Evolutionary conservation across 176 grass and related monocot genomes (phyloP).

Genomic region (Puccinellia tenuiflora): DNA sequence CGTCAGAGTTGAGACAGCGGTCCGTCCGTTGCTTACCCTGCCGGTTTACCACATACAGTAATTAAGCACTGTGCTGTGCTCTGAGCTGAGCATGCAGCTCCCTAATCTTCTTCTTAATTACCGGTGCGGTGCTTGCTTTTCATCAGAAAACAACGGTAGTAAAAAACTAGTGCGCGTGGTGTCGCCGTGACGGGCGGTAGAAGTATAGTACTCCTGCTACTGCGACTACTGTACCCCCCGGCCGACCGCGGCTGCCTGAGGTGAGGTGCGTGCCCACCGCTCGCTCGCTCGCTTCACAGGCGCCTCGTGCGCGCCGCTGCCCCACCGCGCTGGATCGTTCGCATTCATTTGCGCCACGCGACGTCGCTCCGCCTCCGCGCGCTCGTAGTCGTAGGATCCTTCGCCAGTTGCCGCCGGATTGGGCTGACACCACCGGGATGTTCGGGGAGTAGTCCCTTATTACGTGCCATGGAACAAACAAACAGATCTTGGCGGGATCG

Average conservation of each 20-base stretch:
- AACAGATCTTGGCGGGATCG: background rate
- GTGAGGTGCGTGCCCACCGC: background rate
- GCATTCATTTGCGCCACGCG: background rate
- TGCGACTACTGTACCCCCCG: background rate
- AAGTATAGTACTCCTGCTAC: background rate
- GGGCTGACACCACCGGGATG: too few species aligned
- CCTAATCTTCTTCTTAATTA: background rate
- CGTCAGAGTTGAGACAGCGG: background rate
- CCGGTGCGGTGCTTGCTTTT: background rate
- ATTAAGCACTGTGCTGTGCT: background rate
- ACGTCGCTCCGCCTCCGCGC: too few species aligned
- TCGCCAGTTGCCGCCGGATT: too few species aligned
- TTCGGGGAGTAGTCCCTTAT: too few species aligned
- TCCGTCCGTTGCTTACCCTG: too few species aligned
- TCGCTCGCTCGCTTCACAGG: background rate
- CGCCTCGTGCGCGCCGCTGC: conserved; percentile 11
- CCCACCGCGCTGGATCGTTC: background rate
- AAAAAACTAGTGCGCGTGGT: background rate
- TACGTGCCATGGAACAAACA: background rate
- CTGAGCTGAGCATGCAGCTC: too few species aligned
- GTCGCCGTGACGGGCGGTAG: background rate
- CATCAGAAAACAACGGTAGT: background rate
- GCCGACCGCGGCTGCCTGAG: background rate
- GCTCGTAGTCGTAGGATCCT: too few species aligned
- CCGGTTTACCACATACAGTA: background rate